Evolutionary conservation across 495 filamentous ascomycete genomes (phyloP).

Genomic region (Ascodesmis nigricans): DNA sequence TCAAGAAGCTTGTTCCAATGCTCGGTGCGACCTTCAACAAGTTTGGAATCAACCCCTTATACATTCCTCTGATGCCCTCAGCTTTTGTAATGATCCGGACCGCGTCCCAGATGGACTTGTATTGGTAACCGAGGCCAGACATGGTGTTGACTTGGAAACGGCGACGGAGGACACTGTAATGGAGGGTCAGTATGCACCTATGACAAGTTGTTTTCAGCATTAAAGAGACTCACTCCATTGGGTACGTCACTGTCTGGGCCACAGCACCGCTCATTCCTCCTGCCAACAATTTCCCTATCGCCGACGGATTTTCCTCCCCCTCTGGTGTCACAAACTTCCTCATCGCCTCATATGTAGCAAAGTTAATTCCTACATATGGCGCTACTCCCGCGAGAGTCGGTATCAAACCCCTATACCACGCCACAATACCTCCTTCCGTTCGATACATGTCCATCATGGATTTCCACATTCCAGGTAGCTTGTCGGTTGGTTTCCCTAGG

Average conservation of each 20-base stretch:
- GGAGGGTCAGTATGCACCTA: slow-evolving; percentile 7
- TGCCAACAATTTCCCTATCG: slow-evolving; percentile 60
- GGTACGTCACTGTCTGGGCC: slow-evolving; percentile 94
- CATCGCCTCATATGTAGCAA: slow-evolving; percentile 88
- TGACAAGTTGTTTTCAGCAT: too few relatives aligned
- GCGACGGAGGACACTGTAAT: slow-evolving; percentile 60
- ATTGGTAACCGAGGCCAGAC: slow-evolving; percentile 95
- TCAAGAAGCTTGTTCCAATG: slow-evolving; percentile 96
- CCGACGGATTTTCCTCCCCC: slow-evolving; percentile 61
- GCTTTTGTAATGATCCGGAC: slow-evolving; percentile 55
- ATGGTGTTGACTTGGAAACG: slow-evolving; percentile 98
- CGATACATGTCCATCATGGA: slow-evolving; percentile 71
- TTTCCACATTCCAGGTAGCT: slow-evolving; percentile 80
- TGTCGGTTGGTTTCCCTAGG: slow-evolving; percentile 36
- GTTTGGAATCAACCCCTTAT: slow-evolving; percentile 87
- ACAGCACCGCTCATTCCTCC: slow-evolving; percentile 88
- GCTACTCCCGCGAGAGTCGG: slow-evolving; percentile 91
- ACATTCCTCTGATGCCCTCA: slow-evolving; percentile 56
- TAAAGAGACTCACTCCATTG: slow-evolving; percentile 48
- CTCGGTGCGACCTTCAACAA: slow-evolving; percentile 91
- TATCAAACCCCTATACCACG: slow-evolving; percentile 76
- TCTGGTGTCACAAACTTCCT: slow-evolving; percentile 69
- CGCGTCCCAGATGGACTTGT: slow-evolving; percentile 68
- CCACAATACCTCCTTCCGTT: slow-evolving; percentile 62
- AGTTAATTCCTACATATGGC: slow-evolving; percentile 86